phyloP scores from a whole-genome alignment of 805 yeast genomes.

The Spathaspora gorwiae region DNA sequence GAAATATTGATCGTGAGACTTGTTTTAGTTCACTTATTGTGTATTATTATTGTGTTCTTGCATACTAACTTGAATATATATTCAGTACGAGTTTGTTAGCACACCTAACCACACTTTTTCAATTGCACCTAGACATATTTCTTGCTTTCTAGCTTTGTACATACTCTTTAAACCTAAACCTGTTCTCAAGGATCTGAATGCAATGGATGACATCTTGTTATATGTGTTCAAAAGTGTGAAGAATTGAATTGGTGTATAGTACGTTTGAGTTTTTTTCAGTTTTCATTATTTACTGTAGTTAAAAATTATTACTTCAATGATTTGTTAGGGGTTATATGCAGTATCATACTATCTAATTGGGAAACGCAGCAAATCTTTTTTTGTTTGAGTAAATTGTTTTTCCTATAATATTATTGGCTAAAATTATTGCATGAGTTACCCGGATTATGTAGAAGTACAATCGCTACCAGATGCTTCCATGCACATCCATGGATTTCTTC shows the following conservation, averaged over 20 bases:
- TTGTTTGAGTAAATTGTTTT: conserved; percentile 6
- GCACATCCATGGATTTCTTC: too few species aligned
- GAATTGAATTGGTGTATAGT: too few species aligned
- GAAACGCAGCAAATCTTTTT: too few species aligned
- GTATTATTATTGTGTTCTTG: too few species aligned
- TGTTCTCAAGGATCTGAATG: conserved; percentile 43
- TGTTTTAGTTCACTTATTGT: too few species aligned
- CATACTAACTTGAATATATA: too few species aligned
- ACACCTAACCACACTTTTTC: too few species aligned
- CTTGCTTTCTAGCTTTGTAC: conserved; percentile 8
- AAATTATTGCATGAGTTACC: not conserved
- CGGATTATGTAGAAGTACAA: not conserved
- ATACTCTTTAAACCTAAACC: conserved; percentile 39
- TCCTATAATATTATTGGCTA: conserved; percentile 10
- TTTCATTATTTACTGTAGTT: not conserved
- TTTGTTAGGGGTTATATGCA: conserved; percentile 1
- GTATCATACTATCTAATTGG: not conserved
- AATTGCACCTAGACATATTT: too few species aligned
- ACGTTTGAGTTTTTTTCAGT: not conserved
- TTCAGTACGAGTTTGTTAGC: too few species aligned
- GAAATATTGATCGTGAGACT: too few species aligned
- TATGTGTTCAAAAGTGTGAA: not conserved
- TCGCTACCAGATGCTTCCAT: too few species aligned
- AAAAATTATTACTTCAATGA: not conserved
- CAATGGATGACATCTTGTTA: conserved; percentile 33